A percentile compares a stretch with the other conserved stretches of the same genome.
Conservation (phyloP, 108 stramenopile species). For the Cylindrotheca fusiformis region DNA sequence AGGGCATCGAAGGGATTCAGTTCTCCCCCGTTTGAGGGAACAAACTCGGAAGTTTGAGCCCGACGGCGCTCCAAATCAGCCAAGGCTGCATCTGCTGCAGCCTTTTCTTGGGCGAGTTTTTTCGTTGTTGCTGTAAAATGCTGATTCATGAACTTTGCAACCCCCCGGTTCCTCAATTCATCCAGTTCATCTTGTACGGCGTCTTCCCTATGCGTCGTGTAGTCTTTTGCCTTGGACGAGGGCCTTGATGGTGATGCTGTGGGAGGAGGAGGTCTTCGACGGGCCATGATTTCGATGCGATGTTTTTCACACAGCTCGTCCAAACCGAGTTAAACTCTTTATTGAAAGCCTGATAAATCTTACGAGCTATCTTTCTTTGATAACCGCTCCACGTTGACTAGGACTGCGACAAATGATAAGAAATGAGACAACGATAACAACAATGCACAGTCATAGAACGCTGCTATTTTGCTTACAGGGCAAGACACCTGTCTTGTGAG, state of each 20-base stretch:
- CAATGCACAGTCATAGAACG: too few relatives aligned
- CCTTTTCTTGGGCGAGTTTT: constrained; percentile 45
- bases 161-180: constrained; percentile 46
- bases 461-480: too few relatives aligned
- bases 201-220: constrained; percentile 22
- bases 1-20: constrained; percentile 35
- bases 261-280: not conserved
- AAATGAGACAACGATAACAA: too few relatives aligned
- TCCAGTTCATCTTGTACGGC: constrained; percentile 48
- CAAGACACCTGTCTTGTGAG: too few relatives aligned
- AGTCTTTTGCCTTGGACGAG: constrained; percentile 36
- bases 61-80: constrained; percentile 43
- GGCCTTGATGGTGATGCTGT: not conserved
- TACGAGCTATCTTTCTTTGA: too few relatives aligned
- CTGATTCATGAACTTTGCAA: constrained; percentile 56
- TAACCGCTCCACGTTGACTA: too few relatives aligned
- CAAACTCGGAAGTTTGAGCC: constrained; percentile 32
- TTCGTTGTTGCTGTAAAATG: constrained; percentile 58
- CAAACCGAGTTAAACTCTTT: too few relatives aligned
- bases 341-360: too few relatives aligned
- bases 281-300: not conserved
- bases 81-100: constrained; percentile 52
- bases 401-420: too few relatives aligned
- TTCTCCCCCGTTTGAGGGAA: constrained; percentile 30
- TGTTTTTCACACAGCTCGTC: too few relatives aligned